Conservation (phyloP, 768 basidiomycete genomes). For the Macrolepiota fuliginosa region DNA sequence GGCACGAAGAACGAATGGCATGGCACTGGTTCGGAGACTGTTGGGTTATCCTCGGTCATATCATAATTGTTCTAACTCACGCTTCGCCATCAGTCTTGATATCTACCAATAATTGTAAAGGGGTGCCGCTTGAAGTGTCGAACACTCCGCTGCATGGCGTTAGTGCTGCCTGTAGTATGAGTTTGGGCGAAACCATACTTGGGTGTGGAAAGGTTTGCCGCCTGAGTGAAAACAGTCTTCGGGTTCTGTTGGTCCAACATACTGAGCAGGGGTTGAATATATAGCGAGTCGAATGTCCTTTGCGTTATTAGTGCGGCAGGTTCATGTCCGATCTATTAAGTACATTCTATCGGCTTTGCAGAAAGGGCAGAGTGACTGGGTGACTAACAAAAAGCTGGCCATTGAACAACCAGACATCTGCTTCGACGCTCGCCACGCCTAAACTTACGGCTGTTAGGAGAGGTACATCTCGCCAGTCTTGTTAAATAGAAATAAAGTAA, state of each 20-base stretch:
- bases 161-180: no score
- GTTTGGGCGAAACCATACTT: conserved; percentile 32
- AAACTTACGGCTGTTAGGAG: conserved; percentile 45
- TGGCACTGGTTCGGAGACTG: conserved; percentile 24
- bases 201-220: conserved; percentile 30
- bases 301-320: conserved; percentile 35
- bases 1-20: conserved; percentile 41
- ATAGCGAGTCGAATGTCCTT: conserved; percentile 46
- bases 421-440: conserved; percentile 51
- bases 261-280: conserved; percentile 42
- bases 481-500: no score
- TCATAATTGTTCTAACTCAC: conserved; percentile 25
- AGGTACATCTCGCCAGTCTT: conserved; percentile 54
- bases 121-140: conserved; percentile 36
- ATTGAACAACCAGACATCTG: conserved; percentile 48
- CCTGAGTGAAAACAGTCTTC: conserved; percentile 34
- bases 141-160: conserved; percentile 43
- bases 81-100: conserved; percentile 49
- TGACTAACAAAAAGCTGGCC: conserved; percentile 40
- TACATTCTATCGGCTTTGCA: not conserved
- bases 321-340: conserved; percentile 44
- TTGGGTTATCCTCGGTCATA: not conserved
- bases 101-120: conserved; percentile 49
- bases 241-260: conserved; percentile 43
- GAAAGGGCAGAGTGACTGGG: not conserved